phyloP scores from a whole-genome alignment of 768 basidiomycete genomes.

The Zangia roseola region DNA sequence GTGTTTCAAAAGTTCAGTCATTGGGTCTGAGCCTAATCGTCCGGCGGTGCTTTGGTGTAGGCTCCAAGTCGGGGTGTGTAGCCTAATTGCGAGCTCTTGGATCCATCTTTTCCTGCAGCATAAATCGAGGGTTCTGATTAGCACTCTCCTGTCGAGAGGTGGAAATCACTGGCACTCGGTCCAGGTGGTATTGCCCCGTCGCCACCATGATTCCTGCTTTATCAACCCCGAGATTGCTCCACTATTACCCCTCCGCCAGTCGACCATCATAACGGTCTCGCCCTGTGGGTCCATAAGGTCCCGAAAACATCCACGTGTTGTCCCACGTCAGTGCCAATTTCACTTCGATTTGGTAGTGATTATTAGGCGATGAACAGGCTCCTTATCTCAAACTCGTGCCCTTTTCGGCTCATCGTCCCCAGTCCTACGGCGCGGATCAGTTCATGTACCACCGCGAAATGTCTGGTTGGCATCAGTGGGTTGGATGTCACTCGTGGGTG shows the following conservation, averaged over 20 bases:
- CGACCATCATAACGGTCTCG: not conserved
- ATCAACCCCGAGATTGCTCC: not conserved
- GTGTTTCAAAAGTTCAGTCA: too few species aligned
- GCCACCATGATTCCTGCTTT: not conserved
- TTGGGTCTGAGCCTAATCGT: too few species aligned
- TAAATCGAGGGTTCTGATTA: too few species aligned
- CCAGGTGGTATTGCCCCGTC: too few species aligned
- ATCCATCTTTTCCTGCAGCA: too few species aligned
- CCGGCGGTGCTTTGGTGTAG: too few species aligned
- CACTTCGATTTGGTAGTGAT: not conserved
- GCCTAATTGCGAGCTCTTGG: too few species aligned
- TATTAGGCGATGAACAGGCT: conserved; percentile 1
- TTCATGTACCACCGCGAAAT: not conserved
- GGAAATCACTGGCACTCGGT: too few species aligned
- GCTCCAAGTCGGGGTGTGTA: too few species aligned
- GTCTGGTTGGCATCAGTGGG: too few species aligned
- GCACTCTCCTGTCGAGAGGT: not conserved
- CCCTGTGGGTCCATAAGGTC: not conserved
- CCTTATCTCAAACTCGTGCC: not conserved
- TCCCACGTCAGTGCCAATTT: conserved; percentile 3
- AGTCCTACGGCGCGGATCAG: conserved; percentile 3
- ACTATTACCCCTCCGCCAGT: not conserved
- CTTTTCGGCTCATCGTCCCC: not conserved
- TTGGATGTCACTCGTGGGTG: too few species aligned
- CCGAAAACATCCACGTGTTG: not conserved